Evolutionary conservation across 169 alveolate species (phyloP).

Genomic region (Plasmodium sp.): DNA sequence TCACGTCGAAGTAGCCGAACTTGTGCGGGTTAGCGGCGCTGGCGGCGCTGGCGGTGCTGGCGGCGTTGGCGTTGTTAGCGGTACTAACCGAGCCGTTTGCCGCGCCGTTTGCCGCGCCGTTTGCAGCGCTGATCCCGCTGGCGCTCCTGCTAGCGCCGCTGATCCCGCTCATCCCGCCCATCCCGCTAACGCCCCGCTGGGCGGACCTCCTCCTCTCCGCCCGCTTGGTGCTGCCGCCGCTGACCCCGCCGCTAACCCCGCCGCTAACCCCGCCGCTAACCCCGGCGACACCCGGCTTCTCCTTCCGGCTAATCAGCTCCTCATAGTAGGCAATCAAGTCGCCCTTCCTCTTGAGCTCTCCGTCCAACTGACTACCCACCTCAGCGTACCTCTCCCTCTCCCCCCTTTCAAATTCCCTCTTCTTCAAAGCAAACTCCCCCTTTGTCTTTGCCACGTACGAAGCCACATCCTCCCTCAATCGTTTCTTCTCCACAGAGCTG

Average conservation of each 20-base stretch:
- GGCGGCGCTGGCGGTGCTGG: not conserved
- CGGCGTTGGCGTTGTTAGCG: too few species aligned
- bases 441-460: slow-evolving; percentile 13
- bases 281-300: not conserved
- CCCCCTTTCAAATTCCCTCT: slow-evolving; percentile 15
- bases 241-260: not conserved
- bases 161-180: too few species aligned
- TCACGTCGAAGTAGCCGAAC: slow-evolving; percentile 54
- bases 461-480: slow-evolving; percentile 43
- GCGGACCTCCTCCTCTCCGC: slow-evolving; percentile 3
- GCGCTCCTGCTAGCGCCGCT: not conserved
- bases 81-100: too few species aligned
- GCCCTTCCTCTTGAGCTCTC: slow-evolving; percentile 28
- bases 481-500: slow-evolving; percentile 29
- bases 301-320: slow-evolving; percentile 19
- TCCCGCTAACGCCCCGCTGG: not conserved
- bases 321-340: slow-evolving; percentile 43
- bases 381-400: slow-evolving; percentile 22
- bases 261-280: not conserved
- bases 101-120: not conserved
- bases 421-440: slow-evolving; percentile 41
- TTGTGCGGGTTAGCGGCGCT: slow-evolving; percentile 32
- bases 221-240: not conserved
- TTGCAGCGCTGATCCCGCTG: not conserved
- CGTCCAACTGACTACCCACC: slow-evolving; percentile 12